Percentiles rank a stretch among this genome's conserved stretches.
Evolutionary conservation across 2,329 filamentous ascomycete species (phyloP).

Genomic region (Chrysoporthe deuterocubensis): DNA sequence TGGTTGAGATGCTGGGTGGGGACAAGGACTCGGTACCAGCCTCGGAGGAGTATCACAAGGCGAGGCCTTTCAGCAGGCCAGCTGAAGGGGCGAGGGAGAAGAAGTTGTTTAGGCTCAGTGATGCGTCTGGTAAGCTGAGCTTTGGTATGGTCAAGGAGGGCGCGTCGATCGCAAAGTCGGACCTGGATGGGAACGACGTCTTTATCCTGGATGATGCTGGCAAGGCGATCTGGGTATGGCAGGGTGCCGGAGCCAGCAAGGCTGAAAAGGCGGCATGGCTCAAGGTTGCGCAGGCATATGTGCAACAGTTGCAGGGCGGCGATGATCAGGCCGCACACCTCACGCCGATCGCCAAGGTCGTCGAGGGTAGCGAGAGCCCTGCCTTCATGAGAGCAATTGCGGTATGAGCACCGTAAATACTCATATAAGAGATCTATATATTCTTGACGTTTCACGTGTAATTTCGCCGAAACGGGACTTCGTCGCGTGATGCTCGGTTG

Average conservation of each 20-base stretch:
- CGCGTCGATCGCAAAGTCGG: constrained; percentile 45
- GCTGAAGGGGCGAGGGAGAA: constrained; percentile 34
- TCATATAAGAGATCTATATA: background rate
- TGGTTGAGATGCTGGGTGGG: constrained; percentile 62
- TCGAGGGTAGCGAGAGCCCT: constrained; percentile 58
- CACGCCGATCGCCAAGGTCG: constrained; percentile 60
- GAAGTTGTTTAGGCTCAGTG: constrained; percentile 66
- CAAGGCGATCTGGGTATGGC: constrained; percentile 67
- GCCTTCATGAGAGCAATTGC: constrained; percentile 55
- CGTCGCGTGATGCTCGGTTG: background rate
- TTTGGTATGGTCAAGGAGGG: constrained; percentile 65
- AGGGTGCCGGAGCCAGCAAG: constrained; percentile 61
- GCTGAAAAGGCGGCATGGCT: constrained; percentile 65
- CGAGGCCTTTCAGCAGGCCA: constrained; percentile 45
- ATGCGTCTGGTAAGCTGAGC: constrained; percentile 59
- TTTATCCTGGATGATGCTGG: constrained; percentile 66
- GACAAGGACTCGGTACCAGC: constrained; percentile 49
- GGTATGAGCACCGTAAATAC: constrained; percentile 25
- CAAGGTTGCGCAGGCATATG: constrained; percentile 60
- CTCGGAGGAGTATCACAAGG: constrained; percentile 44
- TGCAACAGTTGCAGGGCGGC: constrained; percentile 45
- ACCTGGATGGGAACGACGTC: constrained; percentile 63
- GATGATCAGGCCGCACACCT: constrained; percentile 44
- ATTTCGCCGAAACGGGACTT: no score
- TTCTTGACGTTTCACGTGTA: background rate